These are phyloP conservation scores for Candida montana DNA, from an alignment of 805 yeast species.

Conservation along the genomic window DNA sequence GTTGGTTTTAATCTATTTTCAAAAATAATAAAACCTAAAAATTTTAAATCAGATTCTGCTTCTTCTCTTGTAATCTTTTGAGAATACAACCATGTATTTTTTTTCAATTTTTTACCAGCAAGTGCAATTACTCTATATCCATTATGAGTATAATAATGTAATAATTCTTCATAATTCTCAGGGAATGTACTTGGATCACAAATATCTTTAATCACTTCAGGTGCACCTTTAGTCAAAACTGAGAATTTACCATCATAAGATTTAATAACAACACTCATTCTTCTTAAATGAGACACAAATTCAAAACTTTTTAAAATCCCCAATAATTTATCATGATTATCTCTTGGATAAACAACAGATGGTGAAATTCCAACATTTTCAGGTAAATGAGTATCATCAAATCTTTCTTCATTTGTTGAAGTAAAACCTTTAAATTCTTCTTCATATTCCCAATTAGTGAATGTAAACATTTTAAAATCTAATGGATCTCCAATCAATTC, in stretches of 20 bases:
- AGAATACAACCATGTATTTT: conserved; percentile 43
- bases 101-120: conserved; percentile 55
- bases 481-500: conserved; percentile 91
- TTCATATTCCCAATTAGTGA: conserved; percentile 68
- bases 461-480: conserved; percentile 89
- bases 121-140: conserved; percentile 96
- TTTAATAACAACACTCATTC: conserved; percentile 82
- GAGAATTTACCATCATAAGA: conserved; percentile 34
- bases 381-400: conserved; percentile 34
- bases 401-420: conserved; percentile 33
- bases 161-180: conserved; percentile 58
- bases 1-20: conserved; percentile 82
- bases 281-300: conserved; percentile 74
- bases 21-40: conserved; percentile 85
- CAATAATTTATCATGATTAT: conserved; percentile 33
- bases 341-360: conserved; percentile 43
- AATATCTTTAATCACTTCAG: conserved; percentile 81
- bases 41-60: conserved; percentile 64
- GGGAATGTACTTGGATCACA: conserved; percentile 75
- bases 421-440: conserved; percentile 53
- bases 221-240: conserved; percentile 91
- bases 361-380: conserved; percentile 42
- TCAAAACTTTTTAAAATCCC: conserved; percentile 62
- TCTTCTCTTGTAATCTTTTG: conserved; percentile 52
- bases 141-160: conserved; percentile 83